Percentiles rank a stretch among this genome's conserved stretches.
Conservation (phyloP, 2,329 filamentous ascomycete genomes). For the Stagonosporopsis tanaceti region DNA sequence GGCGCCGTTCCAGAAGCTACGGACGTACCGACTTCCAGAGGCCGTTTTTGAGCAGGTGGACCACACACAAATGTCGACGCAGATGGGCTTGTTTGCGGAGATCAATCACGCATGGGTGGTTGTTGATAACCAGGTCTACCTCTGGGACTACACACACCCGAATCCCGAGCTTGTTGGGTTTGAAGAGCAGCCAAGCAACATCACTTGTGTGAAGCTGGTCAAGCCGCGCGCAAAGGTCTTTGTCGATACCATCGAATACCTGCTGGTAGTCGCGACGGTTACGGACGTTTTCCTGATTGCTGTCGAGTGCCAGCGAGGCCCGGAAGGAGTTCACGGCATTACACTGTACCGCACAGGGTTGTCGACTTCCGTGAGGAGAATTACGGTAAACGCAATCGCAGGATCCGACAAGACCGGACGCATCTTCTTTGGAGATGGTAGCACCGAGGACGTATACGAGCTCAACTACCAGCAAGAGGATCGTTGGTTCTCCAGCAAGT, state of each 20-base stretch:
- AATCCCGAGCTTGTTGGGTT: conserved; percentile 91
- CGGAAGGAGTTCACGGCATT: conserved; percentile 74
- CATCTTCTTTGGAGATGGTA: conserved; percentile 87
- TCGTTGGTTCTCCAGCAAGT: conserved; percentile 91
- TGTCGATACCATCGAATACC: conserved; percentile 81
- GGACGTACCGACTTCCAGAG: conserved; percentile 89
- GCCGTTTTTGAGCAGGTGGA: conserved; percentile 94
- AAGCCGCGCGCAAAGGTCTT: conserved; percentile 88
- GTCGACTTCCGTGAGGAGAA: conserved; percentile 76
- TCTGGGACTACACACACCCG: conserved; percentile 97
- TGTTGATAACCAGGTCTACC: conserved; percentile 93
- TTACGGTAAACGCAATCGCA: conserved; percentile 79
- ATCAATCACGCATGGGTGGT: conserved; percentile 95
- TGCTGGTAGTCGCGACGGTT: conserved; percentile 88
- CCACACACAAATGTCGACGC: conserved; percentile 82
- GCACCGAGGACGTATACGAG: conserved; percentile 89
- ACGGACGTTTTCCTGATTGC: conserved; percentile 88
- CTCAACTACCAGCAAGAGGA: conserved; percentile 97
- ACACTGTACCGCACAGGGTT: conserved; percentile 89
- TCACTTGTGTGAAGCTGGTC: conserved; percentile 89
- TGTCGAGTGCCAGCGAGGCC: conserved; percentile 70
- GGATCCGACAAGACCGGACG: conserved; percentile 81
- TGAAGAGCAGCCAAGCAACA: conserved; percentile 86
- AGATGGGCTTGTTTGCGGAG: conserved; percentile 94
- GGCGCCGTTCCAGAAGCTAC: conserved; percentile 87